A percentile compares a stretch with the other conserved stretches of the same genome.
Conservation (phyloP, 352 stramenopile species). For the Phytopythium sindhum region DNA sequence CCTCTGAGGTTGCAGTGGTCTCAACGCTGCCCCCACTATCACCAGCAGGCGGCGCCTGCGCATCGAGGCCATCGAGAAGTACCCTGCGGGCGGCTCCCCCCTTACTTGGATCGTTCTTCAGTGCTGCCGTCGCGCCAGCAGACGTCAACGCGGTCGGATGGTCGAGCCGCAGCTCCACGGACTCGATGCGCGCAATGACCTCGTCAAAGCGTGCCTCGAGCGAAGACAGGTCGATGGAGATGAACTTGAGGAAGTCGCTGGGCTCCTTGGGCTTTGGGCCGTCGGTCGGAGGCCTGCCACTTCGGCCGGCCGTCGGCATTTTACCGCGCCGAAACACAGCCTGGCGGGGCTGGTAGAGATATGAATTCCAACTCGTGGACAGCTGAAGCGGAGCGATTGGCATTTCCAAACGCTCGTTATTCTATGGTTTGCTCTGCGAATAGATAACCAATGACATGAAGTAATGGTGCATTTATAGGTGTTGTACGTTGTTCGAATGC, state of each 20-base stretch:
- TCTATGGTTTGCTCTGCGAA: not conserved
- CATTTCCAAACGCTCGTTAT: not conserved
- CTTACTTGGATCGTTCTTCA: not conserved
- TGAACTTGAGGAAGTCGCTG: slow-evolving; percentile 43
- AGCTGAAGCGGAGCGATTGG: not conserved
- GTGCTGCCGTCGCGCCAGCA: not conserved
- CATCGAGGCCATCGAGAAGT: not conserved
- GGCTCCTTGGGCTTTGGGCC: slow-evolving; percentile 11
- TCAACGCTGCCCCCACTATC: not conserved
- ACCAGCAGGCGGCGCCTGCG: not conserved
- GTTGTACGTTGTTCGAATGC: too few relatives aligned
- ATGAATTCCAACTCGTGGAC: not conserved
- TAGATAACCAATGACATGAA: not conserved
- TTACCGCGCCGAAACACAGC: not conserved
- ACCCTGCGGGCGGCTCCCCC: not conserved
- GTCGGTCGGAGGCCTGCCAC: not conserved
- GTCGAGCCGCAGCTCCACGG: slow-evolving; percentile 30
- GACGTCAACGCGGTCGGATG: not conserved
- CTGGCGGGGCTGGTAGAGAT: too few relatives aligned
- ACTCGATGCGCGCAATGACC: slow-evolving; percentile 39
- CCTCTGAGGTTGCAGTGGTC: not conserved
- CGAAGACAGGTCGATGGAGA: slow-evolving; percentile 42
- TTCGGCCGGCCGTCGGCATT: not conserved
- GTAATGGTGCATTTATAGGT: not conserved
- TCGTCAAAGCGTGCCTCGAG: slow-evolving; percentile 51